A percentile compares a stretch with the other conserved stretches of the same genome.
phyloP scores from a whole-genome alignment of 2,329 filamentous ascomycete species.

The Ophiostoma novo-ulmi region DNA sequence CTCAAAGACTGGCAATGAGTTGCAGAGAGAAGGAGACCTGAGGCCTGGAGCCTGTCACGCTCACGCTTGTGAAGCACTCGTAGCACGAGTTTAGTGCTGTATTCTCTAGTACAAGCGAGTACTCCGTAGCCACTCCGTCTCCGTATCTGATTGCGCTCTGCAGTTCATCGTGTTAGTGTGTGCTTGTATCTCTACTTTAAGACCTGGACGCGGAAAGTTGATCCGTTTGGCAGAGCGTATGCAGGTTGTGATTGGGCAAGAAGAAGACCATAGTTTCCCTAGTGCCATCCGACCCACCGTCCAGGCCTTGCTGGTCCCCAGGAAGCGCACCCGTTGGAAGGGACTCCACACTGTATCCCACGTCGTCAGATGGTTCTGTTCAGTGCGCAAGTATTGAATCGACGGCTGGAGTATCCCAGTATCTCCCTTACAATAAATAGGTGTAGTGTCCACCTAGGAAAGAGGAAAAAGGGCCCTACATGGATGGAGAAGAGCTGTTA shows the following conservation, averaged over 20 bases:
- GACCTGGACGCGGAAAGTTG: slow-evolving; percentile 3
- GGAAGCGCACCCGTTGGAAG: slow-evolving; percentile 11
- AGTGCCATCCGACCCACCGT: slow-evolving; percentile 10
- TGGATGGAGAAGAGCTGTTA: not conserved
- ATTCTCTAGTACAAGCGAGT: not conserved
- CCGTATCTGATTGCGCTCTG: slow-evolving; percentile 13
- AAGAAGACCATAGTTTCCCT: not conserved
- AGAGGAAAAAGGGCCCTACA: not conserved
- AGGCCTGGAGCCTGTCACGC: no score
- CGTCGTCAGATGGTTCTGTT: slow-evolving; percentile 11
- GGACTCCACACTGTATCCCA: slow-evolving; percentile 13
- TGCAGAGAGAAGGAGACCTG: no score
- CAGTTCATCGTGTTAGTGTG: slow-evolving; percentile 9
- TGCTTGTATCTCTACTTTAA: not conserved
- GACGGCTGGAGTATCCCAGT: not conserved
- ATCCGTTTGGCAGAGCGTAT: not conserved
- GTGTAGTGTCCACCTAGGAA: not conserved
- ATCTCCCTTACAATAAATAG: not conserved
- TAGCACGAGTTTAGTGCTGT: no score
- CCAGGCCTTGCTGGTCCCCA: slow-evolving; percentile 10
- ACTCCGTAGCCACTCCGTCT: not conserved
- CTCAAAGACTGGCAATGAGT: no score
- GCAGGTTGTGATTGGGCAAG: not conserved
- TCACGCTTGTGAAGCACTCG: no score
- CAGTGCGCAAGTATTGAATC: not conserved